Conservation (phyloP, 2,329 filamentous ascomycete species). For the Talaromyces pinophilus region DNA sequence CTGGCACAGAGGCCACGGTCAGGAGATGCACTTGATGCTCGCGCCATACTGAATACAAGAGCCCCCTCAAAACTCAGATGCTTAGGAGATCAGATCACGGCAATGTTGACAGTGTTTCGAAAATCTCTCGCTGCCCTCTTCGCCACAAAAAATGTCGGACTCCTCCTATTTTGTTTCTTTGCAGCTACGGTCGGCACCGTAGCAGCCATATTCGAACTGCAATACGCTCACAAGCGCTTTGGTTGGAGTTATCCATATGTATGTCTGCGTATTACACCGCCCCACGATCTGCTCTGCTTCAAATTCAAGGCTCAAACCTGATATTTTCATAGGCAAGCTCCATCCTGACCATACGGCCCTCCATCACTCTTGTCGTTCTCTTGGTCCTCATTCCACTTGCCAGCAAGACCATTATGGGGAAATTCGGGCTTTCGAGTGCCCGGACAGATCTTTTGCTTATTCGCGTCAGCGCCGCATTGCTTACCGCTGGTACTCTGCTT, state of each 20-base stretch:
- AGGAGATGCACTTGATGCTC: slow-evolving; percentile 15
- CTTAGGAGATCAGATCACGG: slow-evolving; percentile 6
- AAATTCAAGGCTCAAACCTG: slow-evolving; percentile 12
- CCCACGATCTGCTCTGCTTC: neutral
- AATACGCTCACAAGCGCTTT: slow-evolving; percentile 19
- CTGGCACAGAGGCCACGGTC: slow-evolving; percentile 10
- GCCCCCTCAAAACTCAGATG: slow-evolving; percentile 1
- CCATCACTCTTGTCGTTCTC: slow-evolving; percentile 15
- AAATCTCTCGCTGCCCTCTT: slow-evolving; percentile 11
- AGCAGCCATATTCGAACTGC: slow-evolving; percentile 16
- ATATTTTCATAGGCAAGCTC: slow-evolving; percentile 15
- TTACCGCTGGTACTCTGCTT: slow-evolving; percentile 18
- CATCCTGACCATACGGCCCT: slow-evolving; percentile 17
- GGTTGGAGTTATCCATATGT: slow-evolving; percentile 20
- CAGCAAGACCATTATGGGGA: slow-evolving; percentile 13
- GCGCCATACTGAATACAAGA: slow-evolving; percentile 1
- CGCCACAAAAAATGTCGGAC: slow-evolving; percentile 12
- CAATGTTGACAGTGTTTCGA: slow-evolving; percentile 16
- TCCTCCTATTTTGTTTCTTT: slow-evolving; percentile 19
- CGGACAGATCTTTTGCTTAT: slow-evolving; percentile 16
- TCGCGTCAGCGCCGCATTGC: slow-evolving; percentile 15
- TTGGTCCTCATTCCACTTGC: slow-evolving; percentile 17
- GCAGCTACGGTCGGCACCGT: slow-evolving; percentile 15
- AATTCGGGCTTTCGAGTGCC: slow-evolving; percentile 11
- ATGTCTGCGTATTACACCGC: neutral